Base-by-base conservation (phyloP, 2,329 filamentous ascomycete genomes). In the Ophiostoma fasciatum region DNA sequence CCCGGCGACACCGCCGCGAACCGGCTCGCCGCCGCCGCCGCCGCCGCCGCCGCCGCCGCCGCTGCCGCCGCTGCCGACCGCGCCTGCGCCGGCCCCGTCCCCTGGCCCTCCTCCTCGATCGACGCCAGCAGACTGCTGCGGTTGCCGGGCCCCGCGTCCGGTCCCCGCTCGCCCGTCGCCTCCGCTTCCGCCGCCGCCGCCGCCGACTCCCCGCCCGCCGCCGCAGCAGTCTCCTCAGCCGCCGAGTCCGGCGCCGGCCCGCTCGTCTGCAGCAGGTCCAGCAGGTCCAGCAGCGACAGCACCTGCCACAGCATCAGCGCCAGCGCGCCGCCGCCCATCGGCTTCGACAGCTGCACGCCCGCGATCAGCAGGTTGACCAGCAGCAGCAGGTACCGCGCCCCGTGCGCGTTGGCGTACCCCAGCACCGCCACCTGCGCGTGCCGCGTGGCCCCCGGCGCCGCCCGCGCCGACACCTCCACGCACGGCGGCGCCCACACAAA, bases 401-500 rank as follows among this genome's bases (percentile, higher is more conserved):
- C 90, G 50, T 94, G 78, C n/a, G 83, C 74, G 51, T 98, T 98
- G 44, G 79, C 82, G 57, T 92, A 96, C 30, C 90, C 90, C 14
- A 93, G 69, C 41, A 94, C 80, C 22, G 80, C 82, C 41, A 94
- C 74, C 45, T 71, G 64, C 21, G 68, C 59, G n/a, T n/a, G n/a
- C 42, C 37, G 39, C 37, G 57, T 56, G 28, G 56, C 44, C n/a
- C 61, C 51, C 26, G 62, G 55, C 18, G 60, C 36, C 14, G 63
- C 50, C 25, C 63, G 57, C 27, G 68, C 63, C 33, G 75, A 61
- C 50, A 96, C 80, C 36, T 74, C 78, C 31, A 96, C 73, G 46
- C 83, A 82, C 1, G 88, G 87, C 22, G 84, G 81, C 0, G 84
- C 78, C 74, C 82, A 94, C 34, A 79, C 63, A 56, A 87, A 96